Evolutionary conservation across 768 basidiomycete genomes (phyloP), one percentile per base, ranked within the genome.

Genomic region (Panaeolus papilionaceus): DNA sequence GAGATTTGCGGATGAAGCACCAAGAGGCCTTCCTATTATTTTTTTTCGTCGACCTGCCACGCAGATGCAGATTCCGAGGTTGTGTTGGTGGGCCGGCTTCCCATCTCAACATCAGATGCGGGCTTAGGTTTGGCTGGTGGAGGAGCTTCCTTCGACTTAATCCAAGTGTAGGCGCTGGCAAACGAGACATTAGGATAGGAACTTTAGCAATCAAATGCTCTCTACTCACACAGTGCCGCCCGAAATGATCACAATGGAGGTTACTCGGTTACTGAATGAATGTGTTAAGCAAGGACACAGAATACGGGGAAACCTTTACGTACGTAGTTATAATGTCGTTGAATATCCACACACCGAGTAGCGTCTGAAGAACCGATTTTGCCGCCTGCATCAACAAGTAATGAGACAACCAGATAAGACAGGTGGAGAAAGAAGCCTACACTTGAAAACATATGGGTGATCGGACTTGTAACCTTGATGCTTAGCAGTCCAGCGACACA

Each of bases 391-490:
- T 42, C 65, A 68, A 20, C 51, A 66, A 62, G 9, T 54, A 64
- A 47, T 65, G 49, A 69, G 66, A 71, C 47, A 65, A 44, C 18
- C 67, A 38, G 33, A 33, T 62, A 64, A 66, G 69, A 67, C 54
- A 67, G 42, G 14, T 38, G 51, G 58, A 18, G 42, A 62, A 44
- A 62, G 14, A 42, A 54, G 83, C 89, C 75, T 72, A 92, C 91
- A 70, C 85, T 90, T 16, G 89, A 89, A 78, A 94, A 92, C 92
- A 93, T 94, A 75, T 94, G 93, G 1, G 92, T 93, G 64, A 95
- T 85, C 4, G 93, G 93, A 66, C 89, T 91, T 16, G 92, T 94
- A 62, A 93, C 86, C 74, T 91, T 91, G 80, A 95, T 92, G 74
- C 90, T 92, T 68, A 95, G 79, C 71, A 94, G 78, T 23, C 91